Percentiles rank a stretch among this genome's conserved stretches.
Conservation (phyloP, 2,329 filamentous ascomycete genomes). For the Aspergillus novoparasiticus region DNA sequence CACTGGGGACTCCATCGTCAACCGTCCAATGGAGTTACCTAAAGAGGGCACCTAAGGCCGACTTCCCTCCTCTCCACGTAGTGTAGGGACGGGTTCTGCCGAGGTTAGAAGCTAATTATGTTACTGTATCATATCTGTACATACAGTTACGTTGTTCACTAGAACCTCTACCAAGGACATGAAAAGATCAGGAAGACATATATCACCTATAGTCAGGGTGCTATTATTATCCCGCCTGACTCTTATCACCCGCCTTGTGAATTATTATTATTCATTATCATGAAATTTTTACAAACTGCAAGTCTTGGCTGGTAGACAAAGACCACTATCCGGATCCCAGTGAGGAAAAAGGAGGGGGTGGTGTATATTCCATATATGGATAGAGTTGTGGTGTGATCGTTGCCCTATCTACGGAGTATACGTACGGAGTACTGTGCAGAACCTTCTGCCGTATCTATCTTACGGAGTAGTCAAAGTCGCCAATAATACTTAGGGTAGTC, state of each 20-base stretch:
- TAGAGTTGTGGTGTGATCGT: not conserved
- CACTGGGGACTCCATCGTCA: not conserved
- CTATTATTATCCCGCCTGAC: constrained; percentile 5
- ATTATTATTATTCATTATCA: not conserved
- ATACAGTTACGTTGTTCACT: not conserved
- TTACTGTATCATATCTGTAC: not conserved
- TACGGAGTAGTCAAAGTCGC: not conserved
- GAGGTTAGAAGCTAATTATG: constrained; percentile 1
- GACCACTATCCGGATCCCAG: not conserved
- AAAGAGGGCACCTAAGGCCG: constrained; percentile 4
- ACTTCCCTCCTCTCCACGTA: not conserved
- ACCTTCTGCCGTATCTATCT: not conserved
- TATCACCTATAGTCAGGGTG: not conserved
- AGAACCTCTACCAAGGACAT: not conserved
- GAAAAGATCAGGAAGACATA: not conserved
- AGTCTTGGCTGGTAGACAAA: not conserved
- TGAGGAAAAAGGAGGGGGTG: not conserved
- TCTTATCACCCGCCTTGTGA: not conserved
- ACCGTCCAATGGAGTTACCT: not conserved
- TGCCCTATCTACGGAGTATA: not conserved
- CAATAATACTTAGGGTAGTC: not conserved
- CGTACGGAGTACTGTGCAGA: not conserved
- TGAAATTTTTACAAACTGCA: not conserved
- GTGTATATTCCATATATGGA: not conserved
- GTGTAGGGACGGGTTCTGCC: constrained; percentile 3